These are phyloP conservation scores for Suillus placidus DNA, from an alignment of 768 basidiomycete genomes.

Conservation along the genomic window DNA sequence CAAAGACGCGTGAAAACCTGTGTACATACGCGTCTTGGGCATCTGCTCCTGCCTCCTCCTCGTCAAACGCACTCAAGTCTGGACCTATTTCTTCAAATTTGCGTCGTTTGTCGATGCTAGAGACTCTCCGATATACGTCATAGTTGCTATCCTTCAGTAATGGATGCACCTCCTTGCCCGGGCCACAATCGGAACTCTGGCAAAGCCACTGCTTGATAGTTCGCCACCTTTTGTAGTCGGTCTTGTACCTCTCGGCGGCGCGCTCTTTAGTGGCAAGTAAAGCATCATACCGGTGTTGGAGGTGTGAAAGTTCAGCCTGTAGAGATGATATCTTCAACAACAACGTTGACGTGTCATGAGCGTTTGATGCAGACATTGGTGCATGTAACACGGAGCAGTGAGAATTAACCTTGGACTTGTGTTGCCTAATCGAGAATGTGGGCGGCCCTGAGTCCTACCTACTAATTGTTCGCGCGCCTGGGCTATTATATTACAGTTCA, in stretches of 20 bases:
- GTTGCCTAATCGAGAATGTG: too few species aligned
- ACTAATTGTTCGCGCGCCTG: too few species aligned
- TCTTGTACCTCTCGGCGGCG: constrained; percentile 48
- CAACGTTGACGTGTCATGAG: neutral
- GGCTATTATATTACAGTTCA: too few species aligned
- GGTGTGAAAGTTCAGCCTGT: constrained; percentile 35
- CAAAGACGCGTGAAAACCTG: neutral
- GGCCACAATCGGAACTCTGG: constrained; percentile 34
- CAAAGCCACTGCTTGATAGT: constrained; percentile 48
- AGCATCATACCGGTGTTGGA: constrained; percentile 47
- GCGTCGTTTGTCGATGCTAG: constrained; percentile 32
- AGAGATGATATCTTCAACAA: constrained; percentile 19
- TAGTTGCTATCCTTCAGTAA: constrained; percentile 34
- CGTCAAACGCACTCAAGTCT: constrained; percentile 11
- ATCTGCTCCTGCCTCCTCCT: constrained; percentile 9
- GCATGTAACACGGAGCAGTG: neutral
- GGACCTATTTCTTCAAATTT: constrained; percentile 25
- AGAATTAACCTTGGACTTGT: too few species aligned
- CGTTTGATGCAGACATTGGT: constrained; percentile 2
- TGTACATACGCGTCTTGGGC: neutral
- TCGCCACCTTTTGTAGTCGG: constrained; percentile 58
- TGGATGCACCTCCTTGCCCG: constrained; percentile 25
- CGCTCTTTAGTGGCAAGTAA: constrained; percentile 47
- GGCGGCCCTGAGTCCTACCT: too few species aligned
- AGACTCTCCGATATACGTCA: constrained; percentile 23